Percentiles rank a stretch among this genome's conserved stretches.
Evolutionary conservation across 345 rosid species (phyloP).

Genomic region (Populus alba): DNA sequence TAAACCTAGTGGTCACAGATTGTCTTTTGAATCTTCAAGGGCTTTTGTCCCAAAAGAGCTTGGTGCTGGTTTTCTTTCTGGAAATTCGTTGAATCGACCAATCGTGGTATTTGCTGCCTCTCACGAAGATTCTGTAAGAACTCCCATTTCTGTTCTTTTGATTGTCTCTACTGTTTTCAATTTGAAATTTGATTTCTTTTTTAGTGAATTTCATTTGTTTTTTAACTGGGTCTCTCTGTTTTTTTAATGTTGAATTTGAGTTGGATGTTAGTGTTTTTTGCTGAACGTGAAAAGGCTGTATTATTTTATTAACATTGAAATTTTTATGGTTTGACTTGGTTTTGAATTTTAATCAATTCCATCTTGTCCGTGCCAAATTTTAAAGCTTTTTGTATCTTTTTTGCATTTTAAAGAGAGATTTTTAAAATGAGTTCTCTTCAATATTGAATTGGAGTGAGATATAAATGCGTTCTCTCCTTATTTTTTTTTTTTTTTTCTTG

Average conservation of each 20-base stretch:
- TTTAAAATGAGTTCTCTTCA: not conserved
- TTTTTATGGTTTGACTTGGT: not conserved
- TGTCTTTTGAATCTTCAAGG: not conserved
- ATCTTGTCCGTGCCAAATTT: not conserved
- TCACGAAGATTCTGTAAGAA: constrained; percentile 58
- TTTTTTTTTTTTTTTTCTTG: not conserved
- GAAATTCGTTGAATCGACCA: constrained; percentile 25
- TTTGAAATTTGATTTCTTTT: not conserved
- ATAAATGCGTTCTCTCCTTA: not conserved
- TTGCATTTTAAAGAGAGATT: not conserved
- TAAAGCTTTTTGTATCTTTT: not conserved
- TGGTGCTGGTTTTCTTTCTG: constrained; percentile 31
- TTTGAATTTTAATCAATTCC: not conserved
- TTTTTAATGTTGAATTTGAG: not conserved
- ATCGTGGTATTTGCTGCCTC: constrained; percentile 54
- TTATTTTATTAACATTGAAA: not conserved
- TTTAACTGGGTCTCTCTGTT: not conserved
- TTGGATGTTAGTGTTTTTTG: not conserved
- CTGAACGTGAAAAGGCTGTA: not conserved
- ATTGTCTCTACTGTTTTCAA: not conserved
- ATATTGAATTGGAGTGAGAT: not conserved
- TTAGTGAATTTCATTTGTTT: not conserved
- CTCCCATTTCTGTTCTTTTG: not conserved
- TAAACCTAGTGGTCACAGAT: constrained; percentile 1
- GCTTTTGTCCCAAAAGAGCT: constrained; percentile 18